phyloP scores from a whole-genome alignment of 306 rosid species.

The Lotus japonicus region DNA sequence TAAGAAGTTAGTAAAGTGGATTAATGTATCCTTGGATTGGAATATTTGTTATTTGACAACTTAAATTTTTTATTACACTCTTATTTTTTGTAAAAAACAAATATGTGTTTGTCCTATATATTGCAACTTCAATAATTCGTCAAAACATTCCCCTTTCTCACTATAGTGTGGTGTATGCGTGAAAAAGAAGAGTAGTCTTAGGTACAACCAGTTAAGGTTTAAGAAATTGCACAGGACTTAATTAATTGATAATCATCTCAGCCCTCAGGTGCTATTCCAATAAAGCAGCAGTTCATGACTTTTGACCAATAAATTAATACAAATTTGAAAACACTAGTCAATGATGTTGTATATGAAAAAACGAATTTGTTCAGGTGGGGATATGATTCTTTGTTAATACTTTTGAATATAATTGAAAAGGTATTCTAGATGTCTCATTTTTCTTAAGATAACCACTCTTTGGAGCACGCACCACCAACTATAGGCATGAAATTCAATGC shows the following conservation, averaged over 20 bases:
- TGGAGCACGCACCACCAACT: not conserved
- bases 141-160: not conserved
- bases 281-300: constrained; percentile 9
- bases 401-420: constrained; percentile 1
- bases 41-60: not conserved
- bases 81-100: not conserved
- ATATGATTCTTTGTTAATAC: not conserved
- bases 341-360: not conserved
- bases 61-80: not conserved
- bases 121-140: not conserved
- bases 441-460: not conserved
- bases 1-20: not conserved
- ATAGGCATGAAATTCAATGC: constrained; percentile 7
- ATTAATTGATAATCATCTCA: constrained; percentile 15
- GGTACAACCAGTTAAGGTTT: not conserved
- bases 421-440: not conserved
- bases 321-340: constrained; percentile 19
- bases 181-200: not conserved
- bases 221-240: constrained; percentile 1
- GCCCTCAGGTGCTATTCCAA: constrained; percentile 6
- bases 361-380: not conserved
- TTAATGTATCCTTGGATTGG: not conserved
- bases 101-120: not conserved
- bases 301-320: not conserved
- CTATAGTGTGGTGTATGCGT: not conserved